These are phyloP conservation scores for Funneliformis geosporum DNA, from an alignment of 192 early-diverging fungal species.

Conservation along the genomic window DNA sequence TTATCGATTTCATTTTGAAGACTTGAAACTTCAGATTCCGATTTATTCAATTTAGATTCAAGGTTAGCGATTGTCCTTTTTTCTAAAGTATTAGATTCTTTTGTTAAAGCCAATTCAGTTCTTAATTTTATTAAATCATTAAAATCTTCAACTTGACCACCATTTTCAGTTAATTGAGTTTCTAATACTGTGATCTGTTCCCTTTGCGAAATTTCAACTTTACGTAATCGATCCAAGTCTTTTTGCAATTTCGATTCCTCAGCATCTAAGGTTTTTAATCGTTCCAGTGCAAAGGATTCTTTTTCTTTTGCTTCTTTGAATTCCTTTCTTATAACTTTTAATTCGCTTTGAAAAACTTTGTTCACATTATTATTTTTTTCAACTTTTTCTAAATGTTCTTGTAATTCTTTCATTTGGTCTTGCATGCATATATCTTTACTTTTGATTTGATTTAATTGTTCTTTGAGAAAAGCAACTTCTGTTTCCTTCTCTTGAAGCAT, in stretches of 20 bases:
- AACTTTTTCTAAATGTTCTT: not conserved
- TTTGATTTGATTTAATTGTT: slow-evolving; percentile 2
- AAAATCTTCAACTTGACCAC: not conserved
- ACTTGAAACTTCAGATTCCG: not conserved
- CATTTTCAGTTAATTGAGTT: not conserved
- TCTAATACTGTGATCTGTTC: slow-evolving; percentile 4
- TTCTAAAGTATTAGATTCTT: not conserved
- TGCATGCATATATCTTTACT: not conserved
- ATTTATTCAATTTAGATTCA: slow-evolving; percentile 5
- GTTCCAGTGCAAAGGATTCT: not conserved
- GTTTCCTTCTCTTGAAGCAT: slow-evolving; percentile 7
- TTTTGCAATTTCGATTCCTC: slow-evolving; percentile 5
- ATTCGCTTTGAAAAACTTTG: slow-evolving; percentile 7
- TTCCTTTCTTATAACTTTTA: slow-evolving; percentile 6
- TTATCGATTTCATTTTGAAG: not conserved
- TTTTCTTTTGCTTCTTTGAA: not conserved
- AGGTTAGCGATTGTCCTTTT: not conserved
- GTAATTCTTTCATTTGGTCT: slow-evolving; percentile 19
- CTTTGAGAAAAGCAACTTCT: not conserved
- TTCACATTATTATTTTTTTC: not conserved
- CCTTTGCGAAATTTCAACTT: not conserved
- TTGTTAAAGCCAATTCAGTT: not conserved
- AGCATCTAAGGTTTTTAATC: not conserved
- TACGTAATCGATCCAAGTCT: not conserved
- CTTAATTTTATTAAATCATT: not conserved